Evolutionary conservation across 1,139 yeast species (phyloP).

Genomic region (Geotrichum macrosporum): DNA sequence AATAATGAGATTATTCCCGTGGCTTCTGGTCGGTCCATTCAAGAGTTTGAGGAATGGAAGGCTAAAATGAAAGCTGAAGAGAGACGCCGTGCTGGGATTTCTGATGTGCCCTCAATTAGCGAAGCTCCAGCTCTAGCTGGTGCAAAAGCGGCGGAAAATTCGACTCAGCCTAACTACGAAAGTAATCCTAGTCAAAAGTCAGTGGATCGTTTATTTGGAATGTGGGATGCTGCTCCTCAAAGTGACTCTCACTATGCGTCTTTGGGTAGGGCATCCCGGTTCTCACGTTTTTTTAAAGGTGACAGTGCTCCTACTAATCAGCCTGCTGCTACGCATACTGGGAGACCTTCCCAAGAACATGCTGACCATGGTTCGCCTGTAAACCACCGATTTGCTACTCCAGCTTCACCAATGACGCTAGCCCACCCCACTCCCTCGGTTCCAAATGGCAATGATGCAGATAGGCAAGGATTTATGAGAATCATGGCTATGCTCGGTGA

Average conservation of each 20-base stretch:
- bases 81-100: constrained; percentile 27
- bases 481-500: constrained; percentile 37
- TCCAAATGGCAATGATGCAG: constrained; percentile 25
- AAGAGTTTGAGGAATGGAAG: constrained; percentile 36
- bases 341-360: background rate
- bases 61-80: constrained; percentile 32
- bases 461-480: constrained; percentile 36
- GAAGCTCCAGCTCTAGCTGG: background rate
- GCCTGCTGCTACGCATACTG: constrained; percentile 13
- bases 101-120: constrained; percentile 16
- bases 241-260: constrained; percentile 13
- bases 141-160: too few species aligned
- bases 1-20: constrained; percentile 13
- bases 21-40: constrained; percentile 26
- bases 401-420: background rate
- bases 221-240: constrained; percentile 28
- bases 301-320: constrained; percentile 17
- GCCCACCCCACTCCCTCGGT: constrained; percentile 2
- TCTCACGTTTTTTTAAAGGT: constrained; percentile 30
- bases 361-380: constrained; percentile 5
- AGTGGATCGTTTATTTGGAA: constrained; percentile 31
- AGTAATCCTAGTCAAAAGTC: constrained; percentile 17
- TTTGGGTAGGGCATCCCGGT: constrained; percentile 19
- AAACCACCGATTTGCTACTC: background rate
- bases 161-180: constrained; percentile 1